Evolutionary conservation across 2,329 filamentous ascomycete species (phyloP), one percentile per base, ranked within the genome.

Genomic region (Aspergillus alliaceus): DNA sequence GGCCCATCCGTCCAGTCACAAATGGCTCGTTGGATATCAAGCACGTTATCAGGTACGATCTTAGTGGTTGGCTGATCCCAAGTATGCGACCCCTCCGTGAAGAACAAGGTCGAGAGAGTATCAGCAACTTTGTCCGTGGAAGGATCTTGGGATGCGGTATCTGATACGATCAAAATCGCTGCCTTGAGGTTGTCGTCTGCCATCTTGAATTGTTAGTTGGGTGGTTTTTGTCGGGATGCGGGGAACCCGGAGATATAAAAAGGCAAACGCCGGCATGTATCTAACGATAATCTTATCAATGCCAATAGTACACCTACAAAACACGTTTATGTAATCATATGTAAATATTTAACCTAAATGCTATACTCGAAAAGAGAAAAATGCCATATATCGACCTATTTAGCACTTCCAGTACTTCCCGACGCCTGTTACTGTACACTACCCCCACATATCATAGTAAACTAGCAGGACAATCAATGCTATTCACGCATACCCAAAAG

Each of bases 121-220:
- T 81, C 79, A 6, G 85, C 85, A 8, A 90, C 88, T 60, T 86
- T 86, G 76, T 99, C 95, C 1, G 90, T 87, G 3, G 89, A 86
- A 0, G 91, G 85, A 72, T 96, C 89, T 64, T 85, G 82, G 8
- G 88, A 86, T 6, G 93, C 95, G 6, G 95, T 99, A 51, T 96
- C 96, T 1, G 95, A 98, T 37, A 99, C 83, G 64, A 98, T 84
- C 53, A 99, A 82, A 49, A 99, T 87, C 7, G 89, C 90, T 32
- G 87, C 89, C 70, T 80, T 89, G 12, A 98, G 79, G 52, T 64
- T 67, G 48, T 57, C 51, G 20, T 68, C 69, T 31, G 64, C 53
- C 72, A 75, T 75, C 46, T 27, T 69, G 49, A 25, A 50, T 54
- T 50, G 53, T 51, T 39, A 52, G 57, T 57, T 56, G 57, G 49